Percentiles rank a stretch among this genome's conserved stretches.
phyloP scores from a whole-genome alignment of 805 yeast genomes.

The Ogataea ganodermae region DNA sequence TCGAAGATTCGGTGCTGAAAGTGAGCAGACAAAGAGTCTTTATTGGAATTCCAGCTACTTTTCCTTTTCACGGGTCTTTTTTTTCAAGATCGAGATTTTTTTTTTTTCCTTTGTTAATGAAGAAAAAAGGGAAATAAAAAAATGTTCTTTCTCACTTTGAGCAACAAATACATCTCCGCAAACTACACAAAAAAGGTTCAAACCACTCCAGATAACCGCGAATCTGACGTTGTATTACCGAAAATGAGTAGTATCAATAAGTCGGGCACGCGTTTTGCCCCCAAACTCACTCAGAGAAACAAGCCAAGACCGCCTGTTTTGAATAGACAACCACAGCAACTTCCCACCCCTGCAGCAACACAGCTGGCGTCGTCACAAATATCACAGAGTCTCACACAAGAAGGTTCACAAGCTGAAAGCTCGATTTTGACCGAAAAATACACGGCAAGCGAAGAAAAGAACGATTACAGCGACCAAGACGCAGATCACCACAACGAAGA shows the following conservation, averaged over 20 bases:
- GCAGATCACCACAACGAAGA: neutral
- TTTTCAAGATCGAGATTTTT: neutral
- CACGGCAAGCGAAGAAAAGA: neutral
- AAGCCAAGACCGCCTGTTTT: slow-evolving; percentile 10
- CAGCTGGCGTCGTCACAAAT: slow-evolving; percentile 7
- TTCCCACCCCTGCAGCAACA: slow-evolving; percentile 17
- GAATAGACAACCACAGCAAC: slow-evolving; percentile 7
- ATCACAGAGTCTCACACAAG: neutral
- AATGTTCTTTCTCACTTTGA: neutral
- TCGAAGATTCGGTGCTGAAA: neutral
- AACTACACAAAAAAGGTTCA: neutral
- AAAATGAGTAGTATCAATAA: slow-evolving; percentile 40
- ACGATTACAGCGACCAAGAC: neutral
- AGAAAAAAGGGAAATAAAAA: neutral
- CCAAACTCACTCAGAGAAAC: slow-evolving; percentile 46
- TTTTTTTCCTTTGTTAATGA: neutral
- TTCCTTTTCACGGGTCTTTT: neutral
- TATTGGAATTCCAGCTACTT: too few relatives aligned
- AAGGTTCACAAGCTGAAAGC: neutral
- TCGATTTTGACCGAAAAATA: neutral
- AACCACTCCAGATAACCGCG: neutral
- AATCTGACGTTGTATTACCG: neutral
- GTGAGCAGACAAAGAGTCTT: too few relatives aligned
- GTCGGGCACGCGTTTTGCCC: slow-evolving; percentile 65
- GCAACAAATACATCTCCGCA: neutral